These are phyloP conservation scores for Gossypium australe DNA, from an alignment of 345 rosid genomes.

Conservation along the genomic window DNA sequence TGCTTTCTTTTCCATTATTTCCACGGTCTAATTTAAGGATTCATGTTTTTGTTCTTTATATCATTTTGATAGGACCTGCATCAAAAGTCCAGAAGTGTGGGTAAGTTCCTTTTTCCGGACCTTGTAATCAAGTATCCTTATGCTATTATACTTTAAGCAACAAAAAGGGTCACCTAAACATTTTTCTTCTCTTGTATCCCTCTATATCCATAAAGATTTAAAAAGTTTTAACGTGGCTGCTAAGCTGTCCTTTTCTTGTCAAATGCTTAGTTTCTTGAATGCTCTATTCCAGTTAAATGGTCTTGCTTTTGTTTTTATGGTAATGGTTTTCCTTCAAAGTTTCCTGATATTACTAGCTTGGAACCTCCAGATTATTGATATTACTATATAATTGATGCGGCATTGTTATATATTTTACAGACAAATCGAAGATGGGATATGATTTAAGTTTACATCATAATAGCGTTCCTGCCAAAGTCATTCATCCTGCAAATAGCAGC, in stretches of 20 bases:
- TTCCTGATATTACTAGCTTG: not conserved
- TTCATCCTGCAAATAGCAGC: slow-evolving; percentile 33
- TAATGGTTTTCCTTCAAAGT: not conserved
- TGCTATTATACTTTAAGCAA: not conserved
- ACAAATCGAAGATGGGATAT: slow-evolving; percentile 43
- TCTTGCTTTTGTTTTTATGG: not conserved
- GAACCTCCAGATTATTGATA: not conserved
- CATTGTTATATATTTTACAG: slow-evolving; percentile 31
- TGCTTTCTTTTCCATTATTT: not conserved
- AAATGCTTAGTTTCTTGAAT: not conserved
- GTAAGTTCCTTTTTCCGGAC: slow-evolving; percentile 34
- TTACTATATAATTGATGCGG: slow-evolving; percentile 25
- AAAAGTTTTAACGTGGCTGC: not conserved
- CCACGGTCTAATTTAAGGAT: not conserved
- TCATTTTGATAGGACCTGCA: slow-evolving; percentile 61
- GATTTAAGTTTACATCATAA: slow-evolving; percentile 19
- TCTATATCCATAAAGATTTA: not conserved
- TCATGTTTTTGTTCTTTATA: slow-evolving; percentile 9
- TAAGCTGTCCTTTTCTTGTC: not conserved
- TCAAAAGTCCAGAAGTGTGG: slow-evolving; percentile 51
- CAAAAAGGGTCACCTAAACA: not conserved
- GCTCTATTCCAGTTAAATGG: not conserved
- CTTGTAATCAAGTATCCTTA: not conserved
- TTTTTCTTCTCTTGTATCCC: not conserved
- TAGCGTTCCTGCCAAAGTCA: slow-evolving; percentile 28